Evolutionary conservation across 2,329 filamentous ascomycete species (phyloP).

Genomic region (Fusarium sp.): DNA sequence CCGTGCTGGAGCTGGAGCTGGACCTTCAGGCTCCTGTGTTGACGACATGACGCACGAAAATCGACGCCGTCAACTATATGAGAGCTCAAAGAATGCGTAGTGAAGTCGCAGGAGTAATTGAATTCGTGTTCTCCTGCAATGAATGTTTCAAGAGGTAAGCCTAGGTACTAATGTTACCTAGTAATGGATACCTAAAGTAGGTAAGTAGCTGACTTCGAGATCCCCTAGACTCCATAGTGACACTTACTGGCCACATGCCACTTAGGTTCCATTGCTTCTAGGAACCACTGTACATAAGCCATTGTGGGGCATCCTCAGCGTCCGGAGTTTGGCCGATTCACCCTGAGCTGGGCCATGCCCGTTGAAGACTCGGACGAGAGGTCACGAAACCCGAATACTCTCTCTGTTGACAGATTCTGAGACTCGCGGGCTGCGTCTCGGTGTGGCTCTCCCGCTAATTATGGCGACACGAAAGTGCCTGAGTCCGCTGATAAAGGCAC

Average conservation of each 20-base stretch:
- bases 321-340: conserved; percentile 47
- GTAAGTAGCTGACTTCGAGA: conserved; percentile 30
- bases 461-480: conserved; percentile 33
- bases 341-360: conserved; percentile 1
- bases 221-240: conserved; percentile 9
- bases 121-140: conserved; percentile 24
- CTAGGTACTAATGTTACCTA: background rate
- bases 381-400: background rate
- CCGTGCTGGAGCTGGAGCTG: conserved; percentile 47
- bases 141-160: conserved; percentile 25
- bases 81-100: conserved; percentile 12
- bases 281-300: conserved; percentile 19
- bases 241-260: conserved; percentile 34
- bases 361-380: background rate
- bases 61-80: conserved; percentile 35
- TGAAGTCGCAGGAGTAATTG: conserved; percentile 4
- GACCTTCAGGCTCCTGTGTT: conserved; percentile 50
- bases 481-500: conserved; percentile 23
- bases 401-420: background rate
- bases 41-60: conserved; percentile 49
- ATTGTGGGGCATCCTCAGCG: conserved; percentile 26
- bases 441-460: background rate
- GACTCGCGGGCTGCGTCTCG: background rate
- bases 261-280: conserved; percentile 16
- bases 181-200: background rate